Conservation (phyloP, 345 rosid genomes). For the Boechera stricta region DNA sequence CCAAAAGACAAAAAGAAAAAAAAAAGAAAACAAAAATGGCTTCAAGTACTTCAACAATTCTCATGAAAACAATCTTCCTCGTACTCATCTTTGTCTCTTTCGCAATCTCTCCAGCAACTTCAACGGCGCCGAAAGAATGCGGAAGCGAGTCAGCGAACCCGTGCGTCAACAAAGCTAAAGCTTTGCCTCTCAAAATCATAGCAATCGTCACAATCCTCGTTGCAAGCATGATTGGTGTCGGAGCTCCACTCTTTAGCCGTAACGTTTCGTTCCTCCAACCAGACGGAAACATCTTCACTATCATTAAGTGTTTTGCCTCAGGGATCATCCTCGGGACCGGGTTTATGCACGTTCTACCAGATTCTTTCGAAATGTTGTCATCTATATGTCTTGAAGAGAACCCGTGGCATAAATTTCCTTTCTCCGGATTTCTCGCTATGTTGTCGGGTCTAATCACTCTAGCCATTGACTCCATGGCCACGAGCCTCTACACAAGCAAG, state of each 20-base stretch:
- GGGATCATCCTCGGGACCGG: constrained; percentile 88
- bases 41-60: constrained; percentile 16
- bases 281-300: constrained; percentile 56
- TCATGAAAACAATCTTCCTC: constrained; percentile 38
- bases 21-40: constrained; percentile 22
- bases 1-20: neutral
- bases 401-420: constrained; percentile 89
- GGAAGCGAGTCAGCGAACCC: constrained; percentile 33
- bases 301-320: constrained; percentile 71
- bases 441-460: constrained; percentile 64
- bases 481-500: constrained; percentile 53
- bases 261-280: constrained; percentile 66
- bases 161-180: constrained; percentile 59
- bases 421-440: constrained; percentile 85
- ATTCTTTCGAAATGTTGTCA: constrained; percentile 73
- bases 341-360: constrained; percentile 87
- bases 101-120: constrained; percentile 38
- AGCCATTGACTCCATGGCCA: constrained; percentile 70
- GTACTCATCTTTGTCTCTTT: constrained; percentile 43
- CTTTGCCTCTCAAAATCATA: constrained; percentile 61
- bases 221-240: constrained; percentile 70
- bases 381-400: constrained; percentile 64
- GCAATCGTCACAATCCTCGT: constrained; percentile 57
- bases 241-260: constrained; percentile 60
- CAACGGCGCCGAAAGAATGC: constrained; percentile 44